Base-by-base conservation (phyloP, 139 green algal species). In the Micromonas pusilla region DNA sequence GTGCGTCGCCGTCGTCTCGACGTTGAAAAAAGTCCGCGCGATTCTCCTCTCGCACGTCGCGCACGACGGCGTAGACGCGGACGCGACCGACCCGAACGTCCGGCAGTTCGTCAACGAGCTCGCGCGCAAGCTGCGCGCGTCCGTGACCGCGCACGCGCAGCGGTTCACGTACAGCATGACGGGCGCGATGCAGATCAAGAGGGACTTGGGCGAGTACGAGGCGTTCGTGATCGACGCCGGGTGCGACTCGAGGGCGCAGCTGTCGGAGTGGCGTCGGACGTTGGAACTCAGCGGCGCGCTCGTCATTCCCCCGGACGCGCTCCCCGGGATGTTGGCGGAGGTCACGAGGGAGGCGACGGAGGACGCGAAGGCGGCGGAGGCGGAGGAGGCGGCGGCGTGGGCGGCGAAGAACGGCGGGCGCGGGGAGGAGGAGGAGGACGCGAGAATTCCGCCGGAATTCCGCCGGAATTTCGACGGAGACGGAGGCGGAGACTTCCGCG, bases 181-280 rank as follows among this genome's bases (percentile, higher is more conserved):
- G 32, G 65, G 65, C 28, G 65, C 26, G 28, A 23, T 72, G 65
- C 65, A 72, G 30, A 4, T 72, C n/a, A 72, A 72, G 28, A 25
- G 32, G 3, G 65, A 72, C 33, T 38, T 72, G 23, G 33, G 28
- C 65, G 65, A 32, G 28, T 45, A 52, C 65, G 65, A 39, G 23
- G 28, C 28, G 33, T 39, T 72, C 30, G 26, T 39, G 65, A 26
- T 72, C 26, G 28, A 72, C 13, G 9, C 45, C 45, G 45, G 45
- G 9, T 16, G 45, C 9, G 16, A 57, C 9, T 57, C 45, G 45
- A 23, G 9, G 45, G 9, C 45, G 45, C 9, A 9, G 45, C 16
- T 16, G 45, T 23, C 9, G 45, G 45, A 9, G 45, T 57, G 45
- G 45, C 45, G 45, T 9, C 9, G 16, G 9, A 16, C 45, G 45